These are phyloP conservation scores for Solanum bukasovii DNA, from an alignment of 257 asterid genomes.

Conservation along the genomic window DNA sequence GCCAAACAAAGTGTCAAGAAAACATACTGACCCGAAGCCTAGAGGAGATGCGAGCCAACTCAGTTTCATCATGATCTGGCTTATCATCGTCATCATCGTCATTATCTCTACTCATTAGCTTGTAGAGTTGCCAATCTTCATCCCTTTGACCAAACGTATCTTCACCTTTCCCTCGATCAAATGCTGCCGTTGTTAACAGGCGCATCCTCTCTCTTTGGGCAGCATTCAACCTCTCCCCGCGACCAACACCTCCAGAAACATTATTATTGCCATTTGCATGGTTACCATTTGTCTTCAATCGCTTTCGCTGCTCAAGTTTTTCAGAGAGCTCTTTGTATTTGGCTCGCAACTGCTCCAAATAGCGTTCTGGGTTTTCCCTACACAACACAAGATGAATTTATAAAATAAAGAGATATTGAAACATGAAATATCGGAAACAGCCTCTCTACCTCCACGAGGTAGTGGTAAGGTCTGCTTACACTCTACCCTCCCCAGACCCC, in stretches of 20 bases:
- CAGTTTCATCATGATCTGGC: conserved; percentile 72
- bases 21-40: conserved; percentile 59
- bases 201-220: conserved; percentile 98
- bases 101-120: conserved; percentile 85
- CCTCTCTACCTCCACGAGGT: background rate
- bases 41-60: conserved; percentile 72
- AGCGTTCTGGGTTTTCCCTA: conserved; percentile 84
- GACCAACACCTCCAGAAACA: conserved; percentile 87
- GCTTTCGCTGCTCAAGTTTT: conserved; percentile 83
- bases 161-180: conserved; percentile 97
- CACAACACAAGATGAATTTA: background rate
- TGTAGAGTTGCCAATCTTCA: conserved; percentile 99
- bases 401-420: background rate
- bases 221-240: conserved; percentile 89
- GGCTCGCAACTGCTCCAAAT: conserved; percentile 81
- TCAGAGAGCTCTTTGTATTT: conserved; percentile 69
- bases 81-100: conserved; percentile 70
- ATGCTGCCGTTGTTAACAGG: conserved; percentile 95
- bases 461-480: background rate
- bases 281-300: conserved; percentile 64
- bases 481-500: background rate
- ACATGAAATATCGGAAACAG: background rate
- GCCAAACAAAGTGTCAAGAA: background rate
- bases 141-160: conserved; percentile 90
- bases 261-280: conserved; percentile 64